Conservation (phyloP, 2,329 filamentous ascomycete genomes). For the Rutstroemia sydowiana region DNA sequence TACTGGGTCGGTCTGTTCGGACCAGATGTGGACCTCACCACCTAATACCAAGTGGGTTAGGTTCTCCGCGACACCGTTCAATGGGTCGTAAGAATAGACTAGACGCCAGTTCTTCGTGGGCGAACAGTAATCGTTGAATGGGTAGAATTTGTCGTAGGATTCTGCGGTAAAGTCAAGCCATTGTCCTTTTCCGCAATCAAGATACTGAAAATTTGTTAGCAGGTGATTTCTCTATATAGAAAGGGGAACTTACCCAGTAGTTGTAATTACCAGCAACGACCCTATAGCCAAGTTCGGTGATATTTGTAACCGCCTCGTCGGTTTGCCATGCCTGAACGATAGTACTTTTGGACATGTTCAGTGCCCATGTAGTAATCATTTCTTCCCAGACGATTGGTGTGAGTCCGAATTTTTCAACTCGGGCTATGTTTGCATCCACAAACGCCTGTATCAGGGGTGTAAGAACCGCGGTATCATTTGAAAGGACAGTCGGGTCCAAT, state of each 20-base stretch:
- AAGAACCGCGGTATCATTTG: constrained; percentile 57
- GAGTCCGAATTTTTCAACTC: constrained; percentile 56
- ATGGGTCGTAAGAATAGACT: constrained; percentile 74
- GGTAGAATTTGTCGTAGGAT: constrained; percentile 48
- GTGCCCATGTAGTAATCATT: constrained; percentile 71
- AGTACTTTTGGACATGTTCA: constrained; percentile 63
- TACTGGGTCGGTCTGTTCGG: constrained; percentile 69
- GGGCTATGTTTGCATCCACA: constrained; percentile 60
- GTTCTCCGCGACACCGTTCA: constrained; percentile 52
- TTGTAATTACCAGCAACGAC: constrained; percentile 71
- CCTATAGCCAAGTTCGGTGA: constrained; percentile 58
- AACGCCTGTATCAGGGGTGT: constrained; percentile 73
- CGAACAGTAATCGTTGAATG: constrained; percentile 74
- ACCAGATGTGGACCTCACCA: constrained; percentile 77
- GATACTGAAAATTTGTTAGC: constrained; percentile 46
- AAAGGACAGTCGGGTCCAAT: constrained; percentile 65
- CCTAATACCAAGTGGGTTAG: constrained; percentile 65
- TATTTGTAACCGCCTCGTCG: constrained; percentile 48
- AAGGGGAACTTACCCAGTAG: constrained; percentile 54
- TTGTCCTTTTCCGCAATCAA: constrained; percentile 75
- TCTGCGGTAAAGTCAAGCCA: constrained; percentile 64
- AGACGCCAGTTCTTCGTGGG: constrained; percentile 77
- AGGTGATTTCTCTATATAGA: neutral
- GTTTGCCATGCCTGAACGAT: constrained; percentile 76
- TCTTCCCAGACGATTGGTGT: constrained; percentile 83